Evolutionary conservation across 331 rosid genomes (phyloP).

Genomic region (Dryas integrifolia): DNA sequence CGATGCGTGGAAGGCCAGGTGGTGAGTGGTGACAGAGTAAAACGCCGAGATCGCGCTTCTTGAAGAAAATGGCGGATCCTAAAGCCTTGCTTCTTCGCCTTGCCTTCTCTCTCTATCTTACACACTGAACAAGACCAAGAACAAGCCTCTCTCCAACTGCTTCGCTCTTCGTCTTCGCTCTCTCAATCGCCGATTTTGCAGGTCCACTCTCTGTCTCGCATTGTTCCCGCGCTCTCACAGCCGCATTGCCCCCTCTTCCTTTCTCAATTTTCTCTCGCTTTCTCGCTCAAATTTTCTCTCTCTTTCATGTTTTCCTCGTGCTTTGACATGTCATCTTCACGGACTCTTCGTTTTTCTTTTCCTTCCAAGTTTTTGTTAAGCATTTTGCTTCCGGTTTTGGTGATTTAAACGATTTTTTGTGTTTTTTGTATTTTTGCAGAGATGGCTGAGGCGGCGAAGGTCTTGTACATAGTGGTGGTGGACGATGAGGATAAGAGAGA

Average conservation of each 20-base stretch:
- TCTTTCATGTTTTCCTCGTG: background rate
- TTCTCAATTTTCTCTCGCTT: background rate
- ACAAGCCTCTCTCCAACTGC: background rate
- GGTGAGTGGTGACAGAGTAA: slow-evolving; percentile 16
- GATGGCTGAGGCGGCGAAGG: slow-evolving; percentile 63
- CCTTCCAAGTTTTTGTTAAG: background rate
- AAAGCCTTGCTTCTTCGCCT: background rate
- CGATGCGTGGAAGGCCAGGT: slow-evolving; percentile 50
- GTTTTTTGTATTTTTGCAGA: background rate
- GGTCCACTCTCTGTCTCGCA: slow-evolving; percentile 18
- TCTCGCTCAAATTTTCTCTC: too few relatives aligned
- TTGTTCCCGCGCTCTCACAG: background rate
- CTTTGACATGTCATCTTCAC: slow-evolving; percentile 1
- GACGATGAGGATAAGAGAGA: slow-evolving; percentile 51
- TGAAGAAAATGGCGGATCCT: slow-evolving; percentile 37
- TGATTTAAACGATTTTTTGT: background rate
- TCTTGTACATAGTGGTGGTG: slow-evolving; percentile 64
- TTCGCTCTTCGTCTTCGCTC: background rate
- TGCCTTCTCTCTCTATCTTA: background rate
- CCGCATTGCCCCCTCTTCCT: slow-evolving; percentile 24
- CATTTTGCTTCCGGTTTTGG: background rate
- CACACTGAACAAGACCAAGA: too few relatives aligned
- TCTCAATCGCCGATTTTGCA: slow-evolving; percentile 5
- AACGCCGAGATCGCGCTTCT: slow-evolving; percentile 33
- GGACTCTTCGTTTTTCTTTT: background rate